Conservation (phyloP, 768 basidiomycete genomes). For the Psilocybe cubensis region DNA sequence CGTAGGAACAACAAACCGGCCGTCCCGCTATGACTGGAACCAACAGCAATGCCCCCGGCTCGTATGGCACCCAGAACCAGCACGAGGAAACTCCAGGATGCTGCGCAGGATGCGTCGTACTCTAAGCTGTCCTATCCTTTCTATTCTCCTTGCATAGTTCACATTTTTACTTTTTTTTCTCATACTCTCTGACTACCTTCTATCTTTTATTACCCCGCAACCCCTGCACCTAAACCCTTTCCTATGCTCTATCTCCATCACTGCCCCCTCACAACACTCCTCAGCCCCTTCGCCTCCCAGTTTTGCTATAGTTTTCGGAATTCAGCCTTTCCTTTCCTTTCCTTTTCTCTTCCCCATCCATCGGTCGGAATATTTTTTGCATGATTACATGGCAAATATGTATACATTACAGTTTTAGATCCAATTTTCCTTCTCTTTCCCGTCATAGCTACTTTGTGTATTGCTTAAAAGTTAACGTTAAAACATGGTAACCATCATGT, state of each 20-base stretch:
- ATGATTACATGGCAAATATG: slow-evolving; percentile 19
- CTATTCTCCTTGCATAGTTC: slow-evolving; percentile 18
- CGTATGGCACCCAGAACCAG: slow-evolving; percentile 52
- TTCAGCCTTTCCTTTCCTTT: slow-evolving; percentile 13
- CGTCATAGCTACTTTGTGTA: slow-evolving; percentile 6
- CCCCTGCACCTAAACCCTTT: no score
- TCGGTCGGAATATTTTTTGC: slow-evolving; percentile 21
- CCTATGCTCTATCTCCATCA: slow-evolving; percentile 33
- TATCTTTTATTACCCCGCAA: slow-evolving; percentile 14
- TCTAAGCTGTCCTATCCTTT: slow-evolving; percentile 32
- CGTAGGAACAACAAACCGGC: slow-evolving; percentile 78
- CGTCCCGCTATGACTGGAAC: slow-evolving; percentile 61
- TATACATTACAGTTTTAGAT: slow-evolving; percentile 23
- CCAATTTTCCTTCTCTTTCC: slow-evolving; percentile 8
- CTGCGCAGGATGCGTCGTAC: slow-evolving; percentile 72
- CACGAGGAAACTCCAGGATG: slow-evolving; percentile 64
- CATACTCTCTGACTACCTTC: slow-evolving; percentile 14
- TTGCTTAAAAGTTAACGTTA: not conserved
- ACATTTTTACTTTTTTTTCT: slow-evolving; percentile 12
- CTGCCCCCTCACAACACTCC: slow-evolving; percentile 8
- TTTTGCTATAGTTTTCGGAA: slow-evolving; percentile 17
- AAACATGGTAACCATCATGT: slow-evolving; percentile 1
- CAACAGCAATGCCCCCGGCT: slow-evolving; percentile 45
- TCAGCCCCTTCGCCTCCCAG: slow-evolving; percentile 12
- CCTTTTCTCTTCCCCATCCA: no score